Evolutionary conservation across 2,329 filamentous ascomycete species (phyloP).

Genomic region (Colletotrichum sublineola): DNA sequence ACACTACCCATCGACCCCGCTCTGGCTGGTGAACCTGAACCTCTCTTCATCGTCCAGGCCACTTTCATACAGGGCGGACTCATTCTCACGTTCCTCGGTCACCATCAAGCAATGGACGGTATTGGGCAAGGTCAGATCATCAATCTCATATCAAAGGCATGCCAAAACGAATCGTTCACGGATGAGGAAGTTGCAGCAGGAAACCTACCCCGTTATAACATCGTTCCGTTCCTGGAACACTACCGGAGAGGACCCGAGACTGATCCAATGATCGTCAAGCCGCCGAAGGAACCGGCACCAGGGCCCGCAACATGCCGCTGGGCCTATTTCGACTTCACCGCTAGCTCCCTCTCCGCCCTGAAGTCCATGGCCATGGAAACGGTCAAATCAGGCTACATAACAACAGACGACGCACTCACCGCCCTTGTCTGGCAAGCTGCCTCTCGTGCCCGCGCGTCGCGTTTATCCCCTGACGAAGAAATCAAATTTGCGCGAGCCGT

Average conservation of each 20-base stretch:
- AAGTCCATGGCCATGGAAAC: constrained; percentile 54
- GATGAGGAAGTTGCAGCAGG: constrained; percentile 57
- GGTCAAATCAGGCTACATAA: constrained; percentile 54
- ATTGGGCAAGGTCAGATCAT: constrained; percentile 62
- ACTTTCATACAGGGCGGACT: constrained; percentile 58
- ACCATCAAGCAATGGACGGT: constrained; percentile 66
- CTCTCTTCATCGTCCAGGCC: constrained; percentile 32
- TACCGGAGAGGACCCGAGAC: constrained; percentile 52
- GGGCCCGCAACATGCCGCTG: constrained; percentile 47
- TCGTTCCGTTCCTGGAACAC: constrained; percentile 57
- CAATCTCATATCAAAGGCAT: constrained; percentile 62
- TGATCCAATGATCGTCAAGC: constrained; percentile 10
- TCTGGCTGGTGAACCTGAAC: not conserved
- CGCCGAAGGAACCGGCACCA: not conserved
- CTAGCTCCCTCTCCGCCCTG: constrained; percentile 53
- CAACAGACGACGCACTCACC: constrained; percentile 66
- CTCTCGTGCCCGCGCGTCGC: constrained; percentile 55
- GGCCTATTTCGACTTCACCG: constrained; percentile 60
- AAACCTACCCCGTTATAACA: constrained; percentile 54
- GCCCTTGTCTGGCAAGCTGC: constrained; percentile 65
- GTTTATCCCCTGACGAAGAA: constrained; percentile 46
- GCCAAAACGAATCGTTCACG: constrained; percentile 59
- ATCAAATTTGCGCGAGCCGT: constrained; percentile 60
- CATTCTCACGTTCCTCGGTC: constrained; percentile 61
- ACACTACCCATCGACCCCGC: constrained; percentile 32